phyloP scores from a whole-genome alignment of 1,139 yeast species.

The Lodderomyces pseudojiufengensis region DNA sequence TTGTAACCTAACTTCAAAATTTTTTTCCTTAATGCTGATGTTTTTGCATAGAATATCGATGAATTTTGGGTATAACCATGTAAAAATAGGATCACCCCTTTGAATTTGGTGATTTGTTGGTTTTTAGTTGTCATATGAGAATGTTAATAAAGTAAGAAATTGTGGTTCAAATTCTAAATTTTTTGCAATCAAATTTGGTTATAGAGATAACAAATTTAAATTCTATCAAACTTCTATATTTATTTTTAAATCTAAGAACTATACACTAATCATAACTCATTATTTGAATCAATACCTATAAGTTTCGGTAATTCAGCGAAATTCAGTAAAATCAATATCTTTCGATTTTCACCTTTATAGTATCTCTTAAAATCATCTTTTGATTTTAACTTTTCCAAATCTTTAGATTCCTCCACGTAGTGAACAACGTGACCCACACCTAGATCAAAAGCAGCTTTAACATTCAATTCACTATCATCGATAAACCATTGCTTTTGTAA shows the following conservation, averaged over 20 bases:
- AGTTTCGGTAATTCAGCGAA: conserved; percentile 3
- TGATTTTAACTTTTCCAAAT: conserved; percentile 27
- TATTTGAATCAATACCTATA: background rate
- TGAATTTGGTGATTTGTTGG: conserved; percentile 9
- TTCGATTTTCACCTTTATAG: conserved; percentile 28
- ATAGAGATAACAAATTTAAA: too few species aligned
- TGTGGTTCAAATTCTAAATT: too few species aligned
- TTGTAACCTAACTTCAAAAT: conserved; percentile 45
- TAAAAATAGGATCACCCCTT: conserved; percentile 32
- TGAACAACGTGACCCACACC: conserved; percentile 57
- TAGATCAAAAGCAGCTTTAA: conserved; percentile 49
- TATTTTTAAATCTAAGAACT: too few species aligned
- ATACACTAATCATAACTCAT: too few species aligned
- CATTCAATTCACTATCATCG: conserved; percentile 76
- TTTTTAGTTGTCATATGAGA: conserved; percentile 6
- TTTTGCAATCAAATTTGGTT: background rate
- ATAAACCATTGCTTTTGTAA: conserved; percentile 51
- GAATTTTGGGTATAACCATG: conserved; percentile 47
- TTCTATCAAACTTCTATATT: too few species aligned
- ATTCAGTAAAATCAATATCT: conserved; percentile 1
- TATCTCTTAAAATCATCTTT: conserved; percentile 31
- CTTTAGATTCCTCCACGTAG: conserved; percentile 41
- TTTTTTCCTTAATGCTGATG: conserved; percentile 42
- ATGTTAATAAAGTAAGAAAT: background rate
- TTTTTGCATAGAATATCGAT: conserved; percentile 43